Evolutionary conservation across 768 basidiomycete species (phyloP).

Genomic region (Russula foetens): DNA sequence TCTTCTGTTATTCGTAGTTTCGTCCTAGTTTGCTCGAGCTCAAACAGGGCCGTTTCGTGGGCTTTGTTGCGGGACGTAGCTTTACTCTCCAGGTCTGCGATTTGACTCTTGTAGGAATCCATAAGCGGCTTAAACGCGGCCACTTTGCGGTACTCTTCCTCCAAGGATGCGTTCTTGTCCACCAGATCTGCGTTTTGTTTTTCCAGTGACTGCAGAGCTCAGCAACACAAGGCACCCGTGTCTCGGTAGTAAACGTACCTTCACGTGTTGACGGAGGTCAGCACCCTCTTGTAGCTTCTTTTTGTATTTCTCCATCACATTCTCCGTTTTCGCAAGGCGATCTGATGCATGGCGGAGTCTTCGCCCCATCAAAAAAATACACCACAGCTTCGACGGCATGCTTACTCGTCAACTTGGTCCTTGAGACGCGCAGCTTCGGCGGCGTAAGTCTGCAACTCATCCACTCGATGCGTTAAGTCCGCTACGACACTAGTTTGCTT

Average conservation of each 20-base stretch:
- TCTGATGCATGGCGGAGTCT: conserved; percentile 92
- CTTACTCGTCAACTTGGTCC: conserved; percentile 92
- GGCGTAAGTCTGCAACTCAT: conserved; percentile 72
- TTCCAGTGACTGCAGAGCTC: conserved; percentile 59
- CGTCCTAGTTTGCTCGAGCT: conserved; percentile 66
- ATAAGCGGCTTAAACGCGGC: conserved; percentile 80
- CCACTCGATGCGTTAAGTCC: conserved; percentile 71
- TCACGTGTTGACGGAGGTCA: conserved; percentile 79
- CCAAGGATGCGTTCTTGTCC: conserved; percentile 85
- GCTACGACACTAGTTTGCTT: conserved; percentile 60
- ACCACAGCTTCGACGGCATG: conserved; percentile 11
- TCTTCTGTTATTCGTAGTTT: conserved; percentile 59
- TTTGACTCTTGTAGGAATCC: conserved; percentile 87
- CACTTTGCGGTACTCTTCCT: conserved; percentile 86
- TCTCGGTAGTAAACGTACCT: conserved; percentile 38
- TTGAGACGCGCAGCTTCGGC: conserved; percentile 75
- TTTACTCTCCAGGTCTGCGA: conserved; percentile 72
- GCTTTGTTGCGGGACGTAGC: conserved; percentile 58
- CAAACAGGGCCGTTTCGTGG: conserved; percentile 60
- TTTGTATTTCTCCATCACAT: conserved; percentile 98
- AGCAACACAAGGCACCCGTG: neutral
- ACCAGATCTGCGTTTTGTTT: conserved; percentile 89
- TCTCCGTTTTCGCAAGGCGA: conserved; percentile 87
- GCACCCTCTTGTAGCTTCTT: conserved; percentile 95
- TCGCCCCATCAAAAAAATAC: neutral